Percentiles rank a stretch among this genome's conserved stretches.
Evolutionary conservation across 2,329 filamentous ascomycete genomes (phyloP).

Genomic region (Fusarium sp.): DNA sequence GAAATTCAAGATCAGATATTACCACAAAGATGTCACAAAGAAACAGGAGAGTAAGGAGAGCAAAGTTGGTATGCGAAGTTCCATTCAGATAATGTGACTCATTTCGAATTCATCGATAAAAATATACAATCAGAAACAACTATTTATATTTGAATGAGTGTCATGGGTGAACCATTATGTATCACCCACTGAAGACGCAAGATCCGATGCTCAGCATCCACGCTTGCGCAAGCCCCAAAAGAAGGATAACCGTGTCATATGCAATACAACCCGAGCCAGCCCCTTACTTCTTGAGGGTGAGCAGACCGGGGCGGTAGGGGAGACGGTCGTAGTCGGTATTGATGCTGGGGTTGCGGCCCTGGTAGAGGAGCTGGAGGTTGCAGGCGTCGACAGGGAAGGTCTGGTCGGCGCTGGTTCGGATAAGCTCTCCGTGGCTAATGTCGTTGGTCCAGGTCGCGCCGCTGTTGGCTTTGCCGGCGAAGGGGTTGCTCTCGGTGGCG

Average conservation of each 20-base stretch:
- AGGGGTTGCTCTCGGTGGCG: constrained; percentile 67
- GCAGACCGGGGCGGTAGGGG: constrained; percentile 27
- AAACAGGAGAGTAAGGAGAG: too few species aligned
- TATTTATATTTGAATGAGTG: constrained; percentile 26
- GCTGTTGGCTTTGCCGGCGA: constrained; percentile 76
- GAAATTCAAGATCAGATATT: constrained; percentile 3
- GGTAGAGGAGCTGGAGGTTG: constrained; percentile 75
- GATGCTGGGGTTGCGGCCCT: constrained; percentile 61
- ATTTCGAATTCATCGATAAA: not conserved
- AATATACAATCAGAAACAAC: constrained; percentile 26
- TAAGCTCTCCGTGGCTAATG: constrained; percentile 74
- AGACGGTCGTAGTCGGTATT: constrained; percentile 58
- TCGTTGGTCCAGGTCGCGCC: constrained; percentile 74
- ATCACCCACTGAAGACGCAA: constrained; percentile 9
- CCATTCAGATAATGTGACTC: constrained; percentile 21
- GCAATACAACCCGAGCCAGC: not conserved
- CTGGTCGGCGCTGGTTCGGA: constrained; percentile 70
- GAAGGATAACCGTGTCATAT: not conserved
- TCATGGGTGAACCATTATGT: constrained; percentile 10
- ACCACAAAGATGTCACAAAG: not conserved
- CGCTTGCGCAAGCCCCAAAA: not conserved
- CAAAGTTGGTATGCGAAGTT: constrained; percentile 2
- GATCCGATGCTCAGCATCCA: constrained; percentile 11
- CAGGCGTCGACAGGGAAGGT: constrained; percentile 74
- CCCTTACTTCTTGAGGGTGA: constrained; percentile 18